A percentile compares a stretch with the other conserved stretches of the same genome.
Conservation (phyloP, 805 yeast species). For the Diddensiella transvaalensis region DNA sequence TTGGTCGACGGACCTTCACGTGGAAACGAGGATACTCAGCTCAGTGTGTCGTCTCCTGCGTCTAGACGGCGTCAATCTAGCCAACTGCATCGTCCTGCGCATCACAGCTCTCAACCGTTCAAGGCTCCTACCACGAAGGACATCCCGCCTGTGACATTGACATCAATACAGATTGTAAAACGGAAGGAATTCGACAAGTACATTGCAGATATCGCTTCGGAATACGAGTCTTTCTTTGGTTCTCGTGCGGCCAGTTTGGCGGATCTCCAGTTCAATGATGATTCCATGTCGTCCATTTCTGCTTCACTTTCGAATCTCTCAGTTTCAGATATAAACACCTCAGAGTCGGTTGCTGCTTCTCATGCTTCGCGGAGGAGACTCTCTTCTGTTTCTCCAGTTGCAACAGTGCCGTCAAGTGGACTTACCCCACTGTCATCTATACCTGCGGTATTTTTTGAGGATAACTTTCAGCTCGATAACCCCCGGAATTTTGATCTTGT, state of each 20-base stretch:
- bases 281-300: slow-evolving; percentile 15
- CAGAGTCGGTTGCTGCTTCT: neutral
- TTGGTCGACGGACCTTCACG: slow-evolving; percentile 48
- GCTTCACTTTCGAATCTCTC: slow-evolving; percentile 12
- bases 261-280: slow-evolving; percentile 10
- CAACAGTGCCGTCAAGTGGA: neutral
- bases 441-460: slow-evolving; percentile 66
- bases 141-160: slow-evolving; percentile 74
- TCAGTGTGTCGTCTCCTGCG: slow-evolving; percentile 22
- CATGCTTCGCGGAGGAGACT: neutral
- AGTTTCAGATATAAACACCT: neutral
- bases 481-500: slow-evolving; percentile 80
- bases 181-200: slow-evolving; percentile 44
- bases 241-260: neutral
- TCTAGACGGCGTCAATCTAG: slow-evolving; percentile 26
- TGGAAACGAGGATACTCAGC: slow-evolving; percentile 6
- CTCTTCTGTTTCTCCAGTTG: neutral
- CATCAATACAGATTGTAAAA: slow-evolving; percentile 47
- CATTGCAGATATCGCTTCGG: slow-evolving; percentile 40
- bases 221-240: slow-evolving; percentile 35
- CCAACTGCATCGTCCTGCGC: slow-evolving; percentile 30
- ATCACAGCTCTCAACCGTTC: slow-evolving; percentile 30
- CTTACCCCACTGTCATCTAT: slow-evolving; percentile 42
- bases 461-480: slow-evolving; percentile 77
- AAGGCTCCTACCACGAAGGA: slow-evolving; percentile 68